A percentile compares a stretch with the other conserved stretches of the same genome.
Conservation (phyloP, 495 filamentous ascomycete genomes). For the Lasiosphaeria hispida region DNA sequence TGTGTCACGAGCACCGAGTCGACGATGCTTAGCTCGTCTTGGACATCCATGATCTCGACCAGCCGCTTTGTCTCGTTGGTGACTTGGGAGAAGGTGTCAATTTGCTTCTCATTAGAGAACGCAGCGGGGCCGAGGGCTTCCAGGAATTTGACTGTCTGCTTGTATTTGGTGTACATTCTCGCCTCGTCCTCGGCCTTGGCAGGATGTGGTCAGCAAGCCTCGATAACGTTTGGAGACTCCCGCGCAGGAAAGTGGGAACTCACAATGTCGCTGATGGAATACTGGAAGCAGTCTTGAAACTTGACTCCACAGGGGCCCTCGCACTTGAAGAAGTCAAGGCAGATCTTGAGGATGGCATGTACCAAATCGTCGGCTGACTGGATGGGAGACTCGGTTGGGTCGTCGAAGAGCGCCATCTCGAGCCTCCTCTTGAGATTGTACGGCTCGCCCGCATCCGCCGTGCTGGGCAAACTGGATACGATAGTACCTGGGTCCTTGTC, state of each 20-base stretch:
- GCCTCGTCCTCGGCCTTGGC: conserved; percentile 15
- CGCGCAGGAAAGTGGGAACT: background rate
- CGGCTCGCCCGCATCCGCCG: background rate
- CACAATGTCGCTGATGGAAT: conserved; percentile 16
- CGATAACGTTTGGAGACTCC: background rate
- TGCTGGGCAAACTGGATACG: conserved; percentile 21
- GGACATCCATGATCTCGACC: conserved; percentile 7
- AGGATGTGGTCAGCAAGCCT: background rate
- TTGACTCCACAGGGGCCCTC: conserved; percentile 16
- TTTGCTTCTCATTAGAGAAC: conserved; percentile 3
- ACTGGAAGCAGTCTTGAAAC: conserved; percentile 18
- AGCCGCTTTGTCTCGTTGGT: background rate
- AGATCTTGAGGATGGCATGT: conserved; percentile 7
- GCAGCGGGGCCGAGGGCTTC: background rate
- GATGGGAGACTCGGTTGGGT: background rate
- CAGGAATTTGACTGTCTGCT: conserved; percentile 9
- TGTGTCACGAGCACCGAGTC: conserved; percentile 2
- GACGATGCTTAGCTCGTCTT: conserved; percentile 10
- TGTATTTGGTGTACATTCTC: background rate
- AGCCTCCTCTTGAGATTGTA: conserved; percentile 16
- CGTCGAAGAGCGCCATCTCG: conserved; percentile 3
- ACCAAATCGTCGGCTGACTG: conserved; percentile 2
- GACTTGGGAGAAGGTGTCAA: conserved; percentile 18
- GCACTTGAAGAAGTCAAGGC: conserved; percentile 12
- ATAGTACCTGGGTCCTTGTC: conserved; percentile 7